These are phyloP conservation scores for Exophiala sp. DNA, from an alignment of 2,329 filamentous ascomycete species.

Conservation along the genomic window DNA sequence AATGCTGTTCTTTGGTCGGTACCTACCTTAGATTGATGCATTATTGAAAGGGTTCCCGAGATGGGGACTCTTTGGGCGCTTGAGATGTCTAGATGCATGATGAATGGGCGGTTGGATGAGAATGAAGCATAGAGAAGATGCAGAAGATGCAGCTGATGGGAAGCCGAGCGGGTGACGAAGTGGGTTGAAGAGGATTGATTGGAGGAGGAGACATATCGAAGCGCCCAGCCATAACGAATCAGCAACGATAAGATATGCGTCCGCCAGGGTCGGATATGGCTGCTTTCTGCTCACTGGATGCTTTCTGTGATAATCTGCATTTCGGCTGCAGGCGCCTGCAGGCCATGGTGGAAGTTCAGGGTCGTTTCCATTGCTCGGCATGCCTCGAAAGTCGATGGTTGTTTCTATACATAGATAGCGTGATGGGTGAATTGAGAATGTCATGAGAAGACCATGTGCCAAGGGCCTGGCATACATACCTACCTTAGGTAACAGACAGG, in stretches of 20 bases:
- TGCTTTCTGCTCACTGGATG: background rate
- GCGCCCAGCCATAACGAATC: conserved; percentile 16
- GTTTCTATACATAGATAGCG: no score
- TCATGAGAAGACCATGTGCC: no score
- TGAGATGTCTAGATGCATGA: conserved; percentile 9
- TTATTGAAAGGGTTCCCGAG: conserved; percentile 3
- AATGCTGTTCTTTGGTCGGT: conserved; percentile 6
- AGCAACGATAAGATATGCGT: background rate
- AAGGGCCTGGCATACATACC: no score
- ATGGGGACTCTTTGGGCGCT: conserved; percentile 20
- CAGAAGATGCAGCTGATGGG: background rate
- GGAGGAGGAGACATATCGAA: conserved; percentile 9
- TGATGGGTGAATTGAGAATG: no score
- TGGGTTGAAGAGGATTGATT: conserved; percentile 12
- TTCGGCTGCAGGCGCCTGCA: background rate
- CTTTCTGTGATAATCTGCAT: background rate
- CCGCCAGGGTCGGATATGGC: background rate
- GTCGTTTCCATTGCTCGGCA: no score
- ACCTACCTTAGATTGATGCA: conserved; percentile 5
- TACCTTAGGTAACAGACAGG: no score
- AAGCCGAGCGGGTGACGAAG: conserved; percentile 11
- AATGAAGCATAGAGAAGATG: conserved; percentile 9
- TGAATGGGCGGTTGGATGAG: conserved; percentile 14
- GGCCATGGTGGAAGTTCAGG: background rate
- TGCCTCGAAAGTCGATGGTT: no score